phyloP scores from a whole-genome alignment of 176 grass and related monocot species.

The Tuctoria greenei region DNA sequence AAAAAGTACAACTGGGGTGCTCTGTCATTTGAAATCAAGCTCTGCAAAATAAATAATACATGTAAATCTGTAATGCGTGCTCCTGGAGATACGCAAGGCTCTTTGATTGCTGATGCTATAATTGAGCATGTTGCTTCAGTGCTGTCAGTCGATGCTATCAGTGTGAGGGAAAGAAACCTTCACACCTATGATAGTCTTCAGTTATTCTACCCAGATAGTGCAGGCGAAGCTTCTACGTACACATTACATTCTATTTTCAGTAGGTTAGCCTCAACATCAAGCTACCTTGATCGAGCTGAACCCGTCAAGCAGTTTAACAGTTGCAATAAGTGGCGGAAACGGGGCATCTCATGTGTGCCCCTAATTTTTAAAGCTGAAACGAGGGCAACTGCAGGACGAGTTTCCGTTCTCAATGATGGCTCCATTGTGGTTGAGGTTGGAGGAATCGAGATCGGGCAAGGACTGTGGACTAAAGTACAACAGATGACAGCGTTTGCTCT shows the following conservation, averaged over 20 bases:
- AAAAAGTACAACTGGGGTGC: slow-evolving; percentile 84
- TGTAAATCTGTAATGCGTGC: slow-evolving; percentile 78
- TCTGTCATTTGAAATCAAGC: slow-evolving; percentile 63
- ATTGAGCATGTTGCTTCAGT: slow-evolving; percentile 72
- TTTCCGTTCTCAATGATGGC: slow-evolving; percentile 71
- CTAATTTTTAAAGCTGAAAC: slow-evolving; percentile 41
- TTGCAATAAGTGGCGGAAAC: slow-evolving; percentile 68
- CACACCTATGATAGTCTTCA: slow-evolving; percentile 57
- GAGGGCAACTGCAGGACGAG: slow-evolving; percentile 51
- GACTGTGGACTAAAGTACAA: slow-evolving; percentile 87
- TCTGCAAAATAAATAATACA: slow-evolving; percentile 75
- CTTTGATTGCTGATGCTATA: slow-evolving; percentile 74
- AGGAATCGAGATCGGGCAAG: slow-evolving; percentile 73
- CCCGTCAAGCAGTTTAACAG: slow-evolving; percentile 50
- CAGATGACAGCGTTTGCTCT: slow-evolving; percentile 56
- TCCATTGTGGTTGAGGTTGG: slow-evolving; percentile 83
- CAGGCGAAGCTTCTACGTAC: slow-evolving; percentile 52
- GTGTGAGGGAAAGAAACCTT: slow-evolving; percentile 62
- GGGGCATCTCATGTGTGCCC: slow-evolving; percentile 61
- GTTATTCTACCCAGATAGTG: slow-evolving; percentile 50
- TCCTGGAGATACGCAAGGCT: slow-evolving; percentile 72
- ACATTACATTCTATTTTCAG: slow-evolving; percentile 69
- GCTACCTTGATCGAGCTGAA: slow-evolving; percentile 48
- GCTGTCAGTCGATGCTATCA: slow-evolving; percentile 50
- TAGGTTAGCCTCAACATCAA: slow-evolving; percentile 43